A percentile compares a stretch with the other conserved stretches of the same genome.
Conservation (phyloP, 1,139 yeast genomes). For the Taphrina confusa region DNA sequence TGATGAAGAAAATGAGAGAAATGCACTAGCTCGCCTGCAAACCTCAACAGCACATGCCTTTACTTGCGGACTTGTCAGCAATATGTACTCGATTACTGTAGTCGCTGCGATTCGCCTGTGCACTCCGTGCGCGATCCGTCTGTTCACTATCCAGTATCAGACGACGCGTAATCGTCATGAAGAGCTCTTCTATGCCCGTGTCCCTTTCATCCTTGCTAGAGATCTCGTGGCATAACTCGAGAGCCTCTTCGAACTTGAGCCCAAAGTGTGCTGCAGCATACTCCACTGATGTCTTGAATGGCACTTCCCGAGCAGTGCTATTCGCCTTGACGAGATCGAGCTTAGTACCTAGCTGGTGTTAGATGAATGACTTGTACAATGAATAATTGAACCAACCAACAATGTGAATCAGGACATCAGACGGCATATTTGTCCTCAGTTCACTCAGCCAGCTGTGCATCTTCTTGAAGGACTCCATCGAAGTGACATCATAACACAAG, state of each 20-base stretch:
- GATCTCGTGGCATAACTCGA: conserved; percentile 30
- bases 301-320: conserved; percentile 47
- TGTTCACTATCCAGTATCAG: conserved; percentile 18
- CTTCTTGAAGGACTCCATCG: conserved; percentile 89
- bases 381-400: conserved; percentile 10
- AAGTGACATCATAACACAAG: conserved; percentile 87
- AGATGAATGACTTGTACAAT: too few species aligned
- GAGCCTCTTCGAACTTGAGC: conserved; percentile 16
- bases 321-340: conserved; percentile 58
- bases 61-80: conserved; percentile 14
- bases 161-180: conserved; percentile 10
- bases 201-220: conserved; percentile 41
- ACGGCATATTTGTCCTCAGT: conserved; percentile 28
- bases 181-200: conserved; percentile 41
- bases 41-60: conserved; percentile 24
- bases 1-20: neutral
- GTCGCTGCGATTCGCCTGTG: conserved; percentile 10
- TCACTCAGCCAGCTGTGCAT: conserved; percentile 67
- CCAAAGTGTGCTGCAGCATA: conserved; percentile 45
- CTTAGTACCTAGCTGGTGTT: conserved; percentile 88
- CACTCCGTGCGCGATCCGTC: conserved; percentile 20
- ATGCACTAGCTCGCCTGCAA: neutral
- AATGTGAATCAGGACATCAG: conserved; percentile 23
- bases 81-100: conserved; percentile 20
- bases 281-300: conserved; percentile 47